phyloP scores from a whole-genome alignment of 768 basidiomycete species.

The Collybiopsis luxurians region DNA sequence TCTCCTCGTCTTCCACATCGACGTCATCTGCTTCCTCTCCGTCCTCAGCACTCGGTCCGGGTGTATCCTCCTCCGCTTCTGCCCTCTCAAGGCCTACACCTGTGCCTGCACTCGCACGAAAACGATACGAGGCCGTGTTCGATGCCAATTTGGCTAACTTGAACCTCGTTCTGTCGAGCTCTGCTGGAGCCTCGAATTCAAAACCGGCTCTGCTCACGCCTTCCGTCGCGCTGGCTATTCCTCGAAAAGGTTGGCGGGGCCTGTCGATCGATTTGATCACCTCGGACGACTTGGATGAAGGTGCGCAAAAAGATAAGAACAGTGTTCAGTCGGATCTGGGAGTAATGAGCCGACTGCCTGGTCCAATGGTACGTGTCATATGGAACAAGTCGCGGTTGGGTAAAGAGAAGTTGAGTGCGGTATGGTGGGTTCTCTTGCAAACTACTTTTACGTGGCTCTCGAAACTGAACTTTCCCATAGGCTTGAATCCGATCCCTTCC shows the following conservation, averaged over 20 bases:
- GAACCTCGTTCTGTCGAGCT: background rate
- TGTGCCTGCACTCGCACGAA: conserved; percentile 59
- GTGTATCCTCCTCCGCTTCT: background rate
- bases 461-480: conserved; percentile 30
- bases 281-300: conserved; percentile 7
- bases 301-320: conserved; percentile 25
- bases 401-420: conserved; percentile 48
- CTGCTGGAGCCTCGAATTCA: conserved; percentile 10
- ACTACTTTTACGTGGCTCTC: background rate
- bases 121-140: conserved; percentile 69
- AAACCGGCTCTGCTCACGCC: conserved; percentile 1
- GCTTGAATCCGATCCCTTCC: conserved; percentile 64
- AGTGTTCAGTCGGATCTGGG: conserved; percentile 28
- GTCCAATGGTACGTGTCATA: conserved; percentile 52
- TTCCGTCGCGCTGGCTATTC: conserved; percentile 1
- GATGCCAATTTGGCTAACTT: conserved; percentile 37
- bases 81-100: conserved; percentile 57
- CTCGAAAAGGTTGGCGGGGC: conserved; percentile 68
- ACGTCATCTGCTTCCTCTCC: background rate
- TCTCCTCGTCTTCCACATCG: background rate
- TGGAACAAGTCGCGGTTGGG: conserved; percentile 64
- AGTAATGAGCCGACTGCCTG: conserved; percentile 40
- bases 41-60: background rate
- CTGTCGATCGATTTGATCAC: conserved; percentile 66
- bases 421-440: conserved; percentile 53